Evolutionary conservation across 371 early-diverging fungal genomes (phyloP), one percentile per base, ranked within the genome.

Genomic region (Chytridiales sp.): DNA sequence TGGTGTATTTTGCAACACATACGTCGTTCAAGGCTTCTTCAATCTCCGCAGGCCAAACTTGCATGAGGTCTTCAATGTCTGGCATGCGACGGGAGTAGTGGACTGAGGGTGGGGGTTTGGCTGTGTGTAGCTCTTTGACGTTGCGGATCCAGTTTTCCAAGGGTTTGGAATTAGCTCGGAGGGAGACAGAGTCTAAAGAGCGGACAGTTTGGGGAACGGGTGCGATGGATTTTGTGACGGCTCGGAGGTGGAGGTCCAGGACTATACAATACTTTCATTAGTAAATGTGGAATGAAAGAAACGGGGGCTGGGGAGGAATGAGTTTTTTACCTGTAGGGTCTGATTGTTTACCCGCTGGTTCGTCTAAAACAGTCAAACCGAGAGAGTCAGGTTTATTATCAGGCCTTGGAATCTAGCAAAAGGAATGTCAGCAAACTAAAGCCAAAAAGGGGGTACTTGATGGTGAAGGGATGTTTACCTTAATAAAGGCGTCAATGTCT

Each of bases 401-500:
- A 21, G 71, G 73, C 26, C 72, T 57, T 1, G 80, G 75, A 39
- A 80, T 76, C 80, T 80, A 47, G 9, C 17, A 4, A 46, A 1
- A 49, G 19, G 52, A n/a, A n/a, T n/a, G n/a, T n/a, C n/a, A n/a
- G n/a, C n/a, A n/a, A n/a, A n/a, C n/a, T n/a, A n/a, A n/a, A n/a
- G n/a, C n/a, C n/a, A n/a, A n/a, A n/a, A n/a, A n/a, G n/a, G n/a
- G n/a, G n/a, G n/a, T n/a, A n/a, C n/a, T n/a, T n/a, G n/a, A 11
- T 13, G 36, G n/a, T 5, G 21, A 29, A 26, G 19, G 38, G 30
- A 4, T 19, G 24, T n/a, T 1, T 44, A 80, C 78, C 66, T 81
- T 81, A 48, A 81, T 76, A 55, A 81, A 74, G 9, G 81, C 79
- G 47, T 82, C 82, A 48, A 78, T 75, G 53, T 82, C 82, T 3